Conservation (phyloP, 2,329 filamentous ascomycete genomes). For the Alternaria sp. region DNA sequence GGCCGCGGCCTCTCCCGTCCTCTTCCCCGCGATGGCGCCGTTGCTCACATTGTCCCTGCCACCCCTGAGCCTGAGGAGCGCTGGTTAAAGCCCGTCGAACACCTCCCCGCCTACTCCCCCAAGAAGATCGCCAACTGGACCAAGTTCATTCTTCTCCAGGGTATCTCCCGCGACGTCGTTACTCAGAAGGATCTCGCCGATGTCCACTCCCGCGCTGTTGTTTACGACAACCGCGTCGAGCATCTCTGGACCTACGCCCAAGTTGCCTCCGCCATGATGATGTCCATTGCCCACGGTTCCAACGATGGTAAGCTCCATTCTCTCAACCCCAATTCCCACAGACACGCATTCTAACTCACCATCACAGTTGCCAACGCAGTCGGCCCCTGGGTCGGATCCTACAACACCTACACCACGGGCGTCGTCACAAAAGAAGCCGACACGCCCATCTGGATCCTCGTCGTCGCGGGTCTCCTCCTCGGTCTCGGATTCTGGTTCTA, state of each 20-base stretch:
- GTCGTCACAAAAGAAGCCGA: constrained; percentile 54
- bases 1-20: constrained; percentile 10
- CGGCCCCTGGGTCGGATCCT: constrained; percentile 67
- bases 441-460: constrained; percentile 68
- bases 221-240: constrained; percentile 57
- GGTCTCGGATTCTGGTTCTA: constrained; percentile 67
- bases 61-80: constrained; percentile 41
- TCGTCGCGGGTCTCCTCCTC: constrained; percentile 60
- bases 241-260: constrained; percentile 56
- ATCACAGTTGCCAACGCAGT: constrained; percentile 59
- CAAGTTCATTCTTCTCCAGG: constrained; percentile 55
- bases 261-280: constrained; percentile 67
- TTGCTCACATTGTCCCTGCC: constrained; percentile 3
- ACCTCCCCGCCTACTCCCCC: constrained; percentile 38
- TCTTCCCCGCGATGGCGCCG: constrained; percentile 3
- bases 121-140: constrained; percentile 46
- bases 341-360: not conserved
- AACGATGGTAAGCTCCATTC: constrained; percentile 56
- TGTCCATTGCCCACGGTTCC: constrained; percentile 74
- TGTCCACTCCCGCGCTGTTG: constrained; percentile 51
- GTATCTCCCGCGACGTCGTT: constrained; percentile 53
- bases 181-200: constrained; percentile 38
- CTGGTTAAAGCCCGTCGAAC: constrained; percentile 45
- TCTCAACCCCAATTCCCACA: fast-evolving
- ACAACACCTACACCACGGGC: constrained; percentile 64